Conservation (phyloP, 495 filamentous ascomycete genomes). For the Glonium stellatum region DNA sequence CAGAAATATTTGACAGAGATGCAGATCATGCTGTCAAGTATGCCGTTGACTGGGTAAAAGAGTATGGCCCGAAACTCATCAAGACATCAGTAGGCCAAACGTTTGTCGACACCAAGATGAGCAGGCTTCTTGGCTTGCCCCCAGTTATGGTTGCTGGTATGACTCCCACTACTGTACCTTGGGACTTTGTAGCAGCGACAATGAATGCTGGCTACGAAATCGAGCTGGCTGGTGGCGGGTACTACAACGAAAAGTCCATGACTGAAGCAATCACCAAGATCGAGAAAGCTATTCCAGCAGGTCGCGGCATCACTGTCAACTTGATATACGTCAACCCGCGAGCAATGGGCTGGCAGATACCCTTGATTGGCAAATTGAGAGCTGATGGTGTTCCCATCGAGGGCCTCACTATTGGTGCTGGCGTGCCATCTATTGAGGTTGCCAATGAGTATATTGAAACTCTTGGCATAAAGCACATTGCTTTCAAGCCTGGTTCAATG, state of each 20-base stretch:
- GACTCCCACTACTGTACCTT: slow-evolving; percentile 89
- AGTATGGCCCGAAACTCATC: slow-evolving; percentile 80
- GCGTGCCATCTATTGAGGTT: slow-evolving; percentile 88
- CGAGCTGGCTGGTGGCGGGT: slow-evolving; percentile 85
- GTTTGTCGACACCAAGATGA: slow-evolving; percentile 98
- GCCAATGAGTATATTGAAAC: slow-evolving; percentile 91
- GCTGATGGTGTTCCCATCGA: slow-evolving; percentile 88
- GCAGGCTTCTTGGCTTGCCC: slow-evolving; percentile 78
- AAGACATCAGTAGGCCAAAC: slow-evolving; percentile 80
- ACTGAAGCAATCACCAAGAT: slow-evolving; percentile 85
- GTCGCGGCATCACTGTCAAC: slow-evolving; percentile 89
- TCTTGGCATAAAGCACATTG: slow-evolving; percentile 88
- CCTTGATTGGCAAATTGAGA: slow-evolving; percentile 74
- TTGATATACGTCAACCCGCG: slow-evolving; percentile 94
- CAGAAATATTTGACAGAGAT: slow-evolving; percentile 93
- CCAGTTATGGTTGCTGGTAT: slow-evolving; percentile 92
- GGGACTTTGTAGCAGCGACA: slow-evolving; percentile 91
- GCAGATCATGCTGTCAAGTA: slow-evolving; percentile 87
- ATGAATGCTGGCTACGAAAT: slow-evolving; percentile 95
- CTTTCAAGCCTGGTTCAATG: slow-evolving; percentile 88
- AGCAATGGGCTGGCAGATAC: slow-evolving; percentile 97
- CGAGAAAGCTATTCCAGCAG: slow-evolving; percentile 77
- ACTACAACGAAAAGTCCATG: slow-evolving; percentile 87
- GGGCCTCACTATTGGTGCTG: slow-evolving; percentile 88
- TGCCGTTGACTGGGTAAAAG: slow-evolving; percentile 96